Base-by-base conservation (phyloP, 2,329 filamentous ascomycete genomes). In the Alternaria triticimaculans region DNA sequence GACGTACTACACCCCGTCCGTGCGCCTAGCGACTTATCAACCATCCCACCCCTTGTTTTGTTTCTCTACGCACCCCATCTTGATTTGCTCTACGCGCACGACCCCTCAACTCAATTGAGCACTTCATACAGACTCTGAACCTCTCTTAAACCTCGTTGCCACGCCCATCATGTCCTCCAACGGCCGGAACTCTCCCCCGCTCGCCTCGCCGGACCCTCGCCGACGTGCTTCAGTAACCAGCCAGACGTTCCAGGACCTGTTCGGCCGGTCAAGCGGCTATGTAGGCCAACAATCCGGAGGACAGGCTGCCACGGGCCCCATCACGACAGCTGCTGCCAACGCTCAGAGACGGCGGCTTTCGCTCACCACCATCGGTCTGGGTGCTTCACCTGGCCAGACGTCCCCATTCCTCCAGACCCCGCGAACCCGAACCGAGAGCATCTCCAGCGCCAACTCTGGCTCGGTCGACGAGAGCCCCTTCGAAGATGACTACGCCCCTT, bases 401-500 rank as follows among this genome's bases (percentile, higher is more conserved):
- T 82, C 82, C 3, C 82, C 82, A 54, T 83, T 81, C 72, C 71
- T 81, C 72, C 72, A 71, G 55, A 68, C 63, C 56, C 78, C 77
- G 44, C 79, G 80, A 57, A 74, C 75, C 51, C 80, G 83, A 51
- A 80, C 81, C 55, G 83, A 84, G 71, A 85, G 83, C 75, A 76
- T 85, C 60, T 83, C 82, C 59, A 83, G 82, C 57, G 80, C 81
- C 69, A 83, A 82, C 71, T 83, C 80, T 55, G 80, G 78, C 71
- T 80, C 79, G 41, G 81, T 85, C 62, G 83, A 85, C 69, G 84
- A 85, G 71, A 83, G 80, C 18, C 83, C 84, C 14, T 83, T 85
- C 64, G 83, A 84, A 66, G 92, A 94, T 63, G 82, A 84, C 58
- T 80, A 84, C 43, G 79, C 83, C n/a, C 78, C 81, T 55, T 80